phyloP scores from a whole-genome alignment of 768 basidiomycete genomes.

The Hydnum rufescens region DNA sequence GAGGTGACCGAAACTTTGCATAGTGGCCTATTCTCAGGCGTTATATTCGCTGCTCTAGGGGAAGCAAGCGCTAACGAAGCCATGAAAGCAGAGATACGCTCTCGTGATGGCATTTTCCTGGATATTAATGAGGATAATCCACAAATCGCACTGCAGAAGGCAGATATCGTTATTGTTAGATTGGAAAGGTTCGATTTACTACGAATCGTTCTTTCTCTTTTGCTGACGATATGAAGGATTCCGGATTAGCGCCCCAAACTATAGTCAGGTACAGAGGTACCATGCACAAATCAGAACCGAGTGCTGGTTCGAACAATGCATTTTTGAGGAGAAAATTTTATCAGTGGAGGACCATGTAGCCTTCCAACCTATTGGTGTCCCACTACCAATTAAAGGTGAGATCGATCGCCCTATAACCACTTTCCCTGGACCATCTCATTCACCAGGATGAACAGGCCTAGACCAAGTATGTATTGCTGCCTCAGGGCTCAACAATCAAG shows the following conservation, averaged over 20 bases:
- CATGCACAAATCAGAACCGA: slow-evolving; percentile 39
- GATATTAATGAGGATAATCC: slow-evolving; percentile 21
- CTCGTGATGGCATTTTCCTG: not conserved
- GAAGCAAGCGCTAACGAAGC: not conserved
- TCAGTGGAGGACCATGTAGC: slow-evolving; percentile 44
- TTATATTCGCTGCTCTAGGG: not conserved
- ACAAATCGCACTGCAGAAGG: slow-evolving; percentile 16
- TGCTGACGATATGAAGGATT: not conserved
- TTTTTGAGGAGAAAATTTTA: slow-evolving; percentile 57
- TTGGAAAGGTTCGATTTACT: slow-evolving; percentile 38
- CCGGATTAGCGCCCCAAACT: slow-evolving; percentile 4
- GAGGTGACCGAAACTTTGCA: no score
- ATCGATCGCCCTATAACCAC: no score
- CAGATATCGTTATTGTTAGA: slow-evolving; percentile 49
- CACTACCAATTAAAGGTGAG: slow-evolving; percentile 40
- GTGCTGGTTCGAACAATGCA: slow-evolving; percentile 82
- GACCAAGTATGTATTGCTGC: slow-evolving; percentile 40
- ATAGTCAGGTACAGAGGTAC: no score
- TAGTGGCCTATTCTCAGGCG: not conserved
- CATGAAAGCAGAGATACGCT: not conserved
- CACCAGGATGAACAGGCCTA: slow-evolving; percentile 24
- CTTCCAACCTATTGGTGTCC: slow-evolving; percentile 42
- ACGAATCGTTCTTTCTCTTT: slow-evolving; percentile 7
- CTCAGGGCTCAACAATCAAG: slow-evolving; percentile 52
- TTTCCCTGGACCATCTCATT: not conserved